phyloP scores from a whole-genome alignment of 441 rosid genomes.

The Adansonia rubrostipa region DNA sequence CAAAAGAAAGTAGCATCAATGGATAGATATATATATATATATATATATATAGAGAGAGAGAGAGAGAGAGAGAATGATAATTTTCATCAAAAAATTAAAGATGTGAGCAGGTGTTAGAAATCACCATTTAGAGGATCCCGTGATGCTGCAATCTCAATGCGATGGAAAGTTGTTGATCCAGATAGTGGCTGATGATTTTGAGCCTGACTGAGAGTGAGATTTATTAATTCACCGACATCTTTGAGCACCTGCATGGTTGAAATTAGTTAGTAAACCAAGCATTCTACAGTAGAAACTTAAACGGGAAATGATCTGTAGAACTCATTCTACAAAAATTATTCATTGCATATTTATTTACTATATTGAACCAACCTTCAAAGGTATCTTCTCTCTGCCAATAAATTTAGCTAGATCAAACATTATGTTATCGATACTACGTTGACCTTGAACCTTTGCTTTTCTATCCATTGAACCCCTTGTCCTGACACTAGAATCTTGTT shows the following conservation, averaged over 20 bases:
- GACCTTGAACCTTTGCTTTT: slow-evolving; percentile 63
- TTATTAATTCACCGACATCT: slow-evolving; percentile 83
- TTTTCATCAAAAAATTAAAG: too few relatives aligned
- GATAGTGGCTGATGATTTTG: slow-evolving; percentile 74
- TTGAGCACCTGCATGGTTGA: slow-evolving; percentile 68
- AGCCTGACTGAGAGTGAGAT: slow-evolving; percentile 72
- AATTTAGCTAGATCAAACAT: slow-evolving; percentile 83
- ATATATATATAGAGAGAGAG: too few relatives aligned
- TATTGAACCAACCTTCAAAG: slow-evolving; percentile 69
- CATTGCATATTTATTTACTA: background rate
- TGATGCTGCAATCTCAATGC: slow-evolving; percentile 68
- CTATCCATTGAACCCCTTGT: slow-evolving; percentile 51
- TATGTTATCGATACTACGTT: slow-evolving; percentile 64
- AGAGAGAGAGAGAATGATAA: too few relatives aligned
- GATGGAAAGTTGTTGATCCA: slow-evolving; percentile 82
- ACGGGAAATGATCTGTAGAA: slow-evolving; percentile 1
- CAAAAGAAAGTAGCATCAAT: too few relatives aligned
- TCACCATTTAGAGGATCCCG: slow-evolving; percentile 84
- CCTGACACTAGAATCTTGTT: slow-evolving; percentile 51
- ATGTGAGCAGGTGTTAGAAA: slow-evolving; percentile 26
- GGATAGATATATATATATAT: too few relatives aligned
- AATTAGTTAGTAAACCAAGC: slow-evolving; percentile 28
- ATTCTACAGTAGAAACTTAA: slow-evolving; percentile 13
- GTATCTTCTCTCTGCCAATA: slow-evolving; percentile 84
- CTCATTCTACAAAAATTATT: slow-evolving; percentile 18